Base-by-base conservation (phyloP, 805 yeast species). In the Cyberlindnera mrakii region DNA sequence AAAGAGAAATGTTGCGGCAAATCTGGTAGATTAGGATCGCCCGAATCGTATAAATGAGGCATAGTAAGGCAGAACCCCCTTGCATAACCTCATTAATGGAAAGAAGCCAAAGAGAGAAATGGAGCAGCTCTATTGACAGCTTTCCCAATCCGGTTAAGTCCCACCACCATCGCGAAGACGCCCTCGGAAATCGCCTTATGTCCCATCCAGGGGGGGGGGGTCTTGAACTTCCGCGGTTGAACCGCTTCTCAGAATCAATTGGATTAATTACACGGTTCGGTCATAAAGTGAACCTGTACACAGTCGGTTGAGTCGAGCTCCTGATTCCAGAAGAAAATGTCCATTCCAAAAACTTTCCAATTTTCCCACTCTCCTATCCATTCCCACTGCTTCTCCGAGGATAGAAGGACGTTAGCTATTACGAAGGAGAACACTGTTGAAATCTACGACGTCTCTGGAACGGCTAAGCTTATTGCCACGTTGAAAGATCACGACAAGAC, bases 401-500 rank as follows among this genome's bases (percentile, higher is more conserved):
- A 87, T 63, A 67, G 68, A 44, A 59, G 72, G 40, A 55, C 70
- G 30, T 74, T 93, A 47, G 98, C 96, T 15, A 78, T 91, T 47
- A 86, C 98, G 40, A 83, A 85, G 52, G 88, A 77, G 42, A 82
- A 75, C 53, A 71, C 75, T 40, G 90, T 87, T 48, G 88, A 86
- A 58, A 73, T 91, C 46, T 90, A 83, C 67, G 71, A 72, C 53
- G 69, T 83, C 40, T 66, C 78, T 17, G 65, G 71, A 31, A 30
- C 70, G 41, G 91, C 95, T 18, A 68, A 69, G 45, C 70, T 85
- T 46, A 66, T 86, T 44, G 73, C 93, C 14, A 74, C 75, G 5
- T 74, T 91, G 57, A 67, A 74, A 36, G 95, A 88, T 51, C 98
- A 91, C 63, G 97, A 91, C 64, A 90, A 91, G 63, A 79, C 90